These are phyloP conservation scores for Ophiognomonia clavigignenti-juglandacearum DNA, from an alignment of 2,329 filamentous ascomycete species.

Conservation along the genomic window DNA sequence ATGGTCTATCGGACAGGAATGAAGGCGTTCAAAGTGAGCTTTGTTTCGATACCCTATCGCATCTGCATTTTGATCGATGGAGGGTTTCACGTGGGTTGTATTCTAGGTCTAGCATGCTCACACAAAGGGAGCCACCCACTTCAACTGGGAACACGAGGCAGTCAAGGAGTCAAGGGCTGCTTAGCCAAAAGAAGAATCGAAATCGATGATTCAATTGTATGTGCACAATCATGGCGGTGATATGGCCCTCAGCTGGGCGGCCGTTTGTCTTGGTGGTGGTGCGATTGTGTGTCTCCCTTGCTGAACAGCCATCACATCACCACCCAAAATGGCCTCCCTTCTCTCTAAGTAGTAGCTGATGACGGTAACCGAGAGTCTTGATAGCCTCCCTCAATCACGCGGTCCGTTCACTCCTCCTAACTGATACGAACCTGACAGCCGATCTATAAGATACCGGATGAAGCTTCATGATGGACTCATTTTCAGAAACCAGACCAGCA, in stretches of 20 bases:
- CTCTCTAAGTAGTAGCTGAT: not conserved
- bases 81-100: slow-evolving; percentile 11
- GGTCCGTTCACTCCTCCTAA: not conserved
- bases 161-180: slow-evolving; percentile 1
- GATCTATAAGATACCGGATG: not conserved
- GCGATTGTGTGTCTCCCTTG: slow-evolving; percentile 9
- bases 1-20: slow-evolving; percentile 23
- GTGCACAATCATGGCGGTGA: not conserved
- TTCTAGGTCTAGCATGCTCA: not conserved
- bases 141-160: slow-evolving; percentile 8
- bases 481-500: not conserved
- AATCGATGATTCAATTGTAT: not conserved
- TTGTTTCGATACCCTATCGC: slow-evolving; percentile 35
- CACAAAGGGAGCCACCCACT: slow-evolving; percentile 6
- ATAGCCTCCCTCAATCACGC: slow-evolving; percentile 10
- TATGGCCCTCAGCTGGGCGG: not conserved
- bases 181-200: slow-evolving; percentile 6
- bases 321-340: slow-evolving; percentile 5
- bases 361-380: too few relatives aligned
- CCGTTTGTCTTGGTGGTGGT: not conserved
- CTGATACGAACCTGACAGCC: not conserved
- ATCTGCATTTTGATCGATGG: slow-evolving; percentile 26
- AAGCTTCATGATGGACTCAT: not conserved
- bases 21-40: slow-evolving; percentile 24
- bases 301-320: not conserved